A percentile compares a stretch with the other conserved stretches of the same genome.
Conservation (phyloP, 352 stramenopile species). For the Peronospora tabacina region DNA sequence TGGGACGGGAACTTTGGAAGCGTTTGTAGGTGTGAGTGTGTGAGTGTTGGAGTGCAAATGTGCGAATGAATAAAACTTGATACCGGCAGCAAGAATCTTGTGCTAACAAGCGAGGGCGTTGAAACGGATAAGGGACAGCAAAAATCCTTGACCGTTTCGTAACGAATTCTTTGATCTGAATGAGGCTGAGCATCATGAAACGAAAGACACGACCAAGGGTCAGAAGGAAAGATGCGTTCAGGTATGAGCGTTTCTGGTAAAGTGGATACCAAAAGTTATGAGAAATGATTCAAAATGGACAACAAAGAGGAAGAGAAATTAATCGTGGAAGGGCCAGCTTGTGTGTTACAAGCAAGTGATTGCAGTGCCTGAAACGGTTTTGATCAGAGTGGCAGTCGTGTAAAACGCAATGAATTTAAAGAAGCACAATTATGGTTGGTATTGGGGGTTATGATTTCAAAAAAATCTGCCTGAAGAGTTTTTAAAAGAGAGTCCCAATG, state of each 20-base stretch:
- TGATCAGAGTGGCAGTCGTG: no score
- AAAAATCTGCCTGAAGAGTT: neutral
- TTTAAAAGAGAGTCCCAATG: constrained; percentile 18
- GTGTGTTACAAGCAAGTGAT: no score
- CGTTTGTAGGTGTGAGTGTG: constrained; percentile 21
- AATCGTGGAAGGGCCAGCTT: no score
- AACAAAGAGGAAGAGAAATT: no score
- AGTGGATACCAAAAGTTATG: neutral
- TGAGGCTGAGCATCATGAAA: neutral
- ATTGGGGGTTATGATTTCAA: constrained; percentile 9
- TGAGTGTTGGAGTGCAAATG: constrained; percentile 22
- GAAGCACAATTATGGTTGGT: neutral
- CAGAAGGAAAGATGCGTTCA: neutral
- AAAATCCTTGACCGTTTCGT: constrained; percentile 21
- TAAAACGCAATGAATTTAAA: neutral
- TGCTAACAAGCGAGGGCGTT: neutral
- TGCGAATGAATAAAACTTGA: constrained; percentile 22
- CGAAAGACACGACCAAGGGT: neutral
- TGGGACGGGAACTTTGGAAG: neutral
- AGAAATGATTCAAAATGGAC: neutral
- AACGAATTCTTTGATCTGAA: constrained; percentile 5
- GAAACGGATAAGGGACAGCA: constrained; percentile 13
- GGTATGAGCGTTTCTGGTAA: constrained; percentile 1
- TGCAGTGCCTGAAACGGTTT: no score
- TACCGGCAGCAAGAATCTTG: neutral